phyloP scores from a whole-genome alignment of 2,329 filamentous ascomycete species.

The Aspergillus persii region DNA sequence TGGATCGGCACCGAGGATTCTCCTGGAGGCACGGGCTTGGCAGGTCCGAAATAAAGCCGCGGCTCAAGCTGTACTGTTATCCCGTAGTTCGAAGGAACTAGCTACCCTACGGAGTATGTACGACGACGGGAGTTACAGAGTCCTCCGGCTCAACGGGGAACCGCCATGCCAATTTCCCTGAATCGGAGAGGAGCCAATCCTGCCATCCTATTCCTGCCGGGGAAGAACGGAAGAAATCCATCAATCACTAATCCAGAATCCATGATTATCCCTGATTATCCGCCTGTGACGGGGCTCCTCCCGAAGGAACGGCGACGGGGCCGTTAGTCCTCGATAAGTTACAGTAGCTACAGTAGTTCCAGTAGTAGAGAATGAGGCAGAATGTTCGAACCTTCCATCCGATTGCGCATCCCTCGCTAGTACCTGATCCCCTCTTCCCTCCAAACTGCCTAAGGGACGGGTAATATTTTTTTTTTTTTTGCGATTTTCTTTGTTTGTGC shows the following conservation, averaged over 20 bases:
- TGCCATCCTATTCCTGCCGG: not conserved
- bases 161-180: not conserved
- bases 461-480: not conserved
- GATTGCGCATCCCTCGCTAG: not conserved
- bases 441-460: not conserved
- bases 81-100: too few species aligned
- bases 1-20: not conserved
- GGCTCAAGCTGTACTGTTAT: not conserved
- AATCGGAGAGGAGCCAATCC: not conserved
- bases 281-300: not conserved
- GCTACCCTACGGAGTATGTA: not conserved
- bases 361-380: not conserved
- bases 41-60: not conserved
- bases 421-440: not conserved
- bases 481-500: not conserved
- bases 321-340: not conserved
- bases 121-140: not conserved
- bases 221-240: slow-evolving; percentile 3
- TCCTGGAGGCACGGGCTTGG: not conserved
- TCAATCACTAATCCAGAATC: not conserved
- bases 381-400: not conserved
- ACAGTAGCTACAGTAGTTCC: not conserved
- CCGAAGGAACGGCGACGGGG: slow-evolving; percentile 1
- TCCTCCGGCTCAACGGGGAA: not conserved
- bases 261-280: not conserved